These are phyloP conservation scores for Xylaria sp. DNA, from an alignment of 2,329 filamentous ascomycete genomes.

Conservation along the genomic window DNA sequence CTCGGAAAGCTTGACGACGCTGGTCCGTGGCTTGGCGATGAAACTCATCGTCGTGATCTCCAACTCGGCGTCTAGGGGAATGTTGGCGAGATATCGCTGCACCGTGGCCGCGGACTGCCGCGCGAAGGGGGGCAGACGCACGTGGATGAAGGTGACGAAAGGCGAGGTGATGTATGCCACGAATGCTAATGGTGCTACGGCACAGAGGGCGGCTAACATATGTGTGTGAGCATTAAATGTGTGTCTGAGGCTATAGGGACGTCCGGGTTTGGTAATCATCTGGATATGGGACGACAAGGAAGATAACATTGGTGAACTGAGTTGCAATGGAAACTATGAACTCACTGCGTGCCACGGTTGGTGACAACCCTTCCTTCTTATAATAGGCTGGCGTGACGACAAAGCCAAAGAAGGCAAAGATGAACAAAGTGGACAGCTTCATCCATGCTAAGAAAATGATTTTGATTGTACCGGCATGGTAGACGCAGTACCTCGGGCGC, in stretches of 20 bases:
- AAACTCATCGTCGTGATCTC: conserved; percentile 67
- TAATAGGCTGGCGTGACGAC: conserved; percentile 70
- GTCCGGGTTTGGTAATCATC: not conserved
- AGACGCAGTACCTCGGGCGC: conserved; percentile 74
- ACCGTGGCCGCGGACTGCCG: conserved; percentile 68
- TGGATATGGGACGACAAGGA: not conserved
- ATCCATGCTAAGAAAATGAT: conserved; percentile 76
- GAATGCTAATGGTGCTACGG: conserved; percentile 72
- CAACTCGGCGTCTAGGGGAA: conserved; percentile 60
- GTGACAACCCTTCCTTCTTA: conserved; percentile 50
- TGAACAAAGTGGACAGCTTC: conserved; percentile 76
- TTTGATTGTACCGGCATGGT: conserved; percentile 76
- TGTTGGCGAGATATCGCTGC: conserved; percentile 60
- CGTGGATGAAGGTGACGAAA: conserved; percentile 77
- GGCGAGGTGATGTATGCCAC: conserved; percentile 74
- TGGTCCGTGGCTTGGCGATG: conserved; percentile 63
- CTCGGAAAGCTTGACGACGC: conserved; percentile 50
- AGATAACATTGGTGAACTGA: not conserved
- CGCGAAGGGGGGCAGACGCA: conserved; percentile 74
- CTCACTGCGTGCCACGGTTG: conserved; percentile 44
- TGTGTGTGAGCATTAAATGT: conserved; percentile 3
- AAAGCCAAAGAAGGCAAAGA: conserved; percentile 73
- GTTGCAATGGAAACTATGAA: not conserved
- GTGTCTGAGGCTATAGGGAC: not conserved
- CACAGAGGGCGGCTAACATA: conserved; percentile 65